These are phyloP conservation scores for Rhodamnia argentea DNA, from an alignment of 345 rosid species.

Conservation along the genomic window DNA sequence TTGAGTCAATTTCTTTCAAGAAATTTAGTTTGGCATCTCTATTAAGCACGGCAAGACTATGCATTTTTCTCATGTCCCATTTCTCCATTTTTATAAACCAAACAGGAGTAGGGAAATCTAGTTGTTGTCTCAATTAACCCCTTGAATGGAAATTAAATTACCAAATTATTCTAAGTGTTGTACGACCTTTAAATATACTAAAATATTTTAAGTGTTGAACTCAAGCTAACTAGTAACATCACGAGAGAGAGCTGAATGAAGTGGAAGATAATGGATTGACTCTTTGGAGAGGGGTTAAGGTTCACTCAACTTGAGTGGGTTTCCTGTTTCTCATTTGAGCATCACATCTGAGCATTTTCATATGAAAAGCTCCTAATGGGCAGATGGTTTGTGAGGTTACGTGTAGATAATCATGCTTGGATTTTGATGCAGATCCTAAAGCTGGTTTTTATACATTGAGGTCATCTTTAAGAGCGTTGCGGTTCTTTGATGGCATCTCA, in stretches of 20 bases:
- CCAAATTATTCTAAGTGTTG: background rate
- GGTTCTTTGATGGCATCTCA: background rate
- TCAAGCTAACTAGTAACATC: background rate
- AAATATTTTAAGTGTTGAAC: background rate
- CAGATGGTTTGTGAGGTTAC: background rate
- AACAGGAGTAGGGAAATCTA: background rate
- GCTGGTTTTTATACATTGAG: background rate
- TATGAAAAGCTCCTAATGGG: background rate
- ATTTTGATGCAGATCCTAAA: background rate
- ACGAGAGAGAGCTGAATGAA: background rate
- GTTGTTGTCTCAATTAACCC: background rate
- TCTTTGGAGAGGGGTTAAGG: background rate
- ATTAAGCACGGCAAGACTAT: background rate
- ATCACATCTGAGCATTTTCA: background rate
- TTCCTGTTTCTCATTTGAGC: background rate
- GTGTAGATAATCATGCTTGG: background rate
- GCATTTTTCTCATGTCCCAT: background rate
- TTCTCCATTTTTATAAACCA: background rate
- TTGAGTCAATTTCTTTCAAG: background rate
- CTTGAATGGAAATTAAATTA: background rate
- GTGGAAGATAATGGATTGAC: background rate
- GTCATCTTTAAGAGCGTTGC: background rate
- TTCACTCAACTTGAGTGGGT: background rate
- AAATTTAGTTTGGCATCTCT: background rate
- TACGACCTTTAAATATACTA: background rate